A percentile compares a stretch with the other conserved stretches of the same genome.
Conservation (phyloP, 2,329 filamentous ascomycete species). For the Dothistroma pini region DNA sequence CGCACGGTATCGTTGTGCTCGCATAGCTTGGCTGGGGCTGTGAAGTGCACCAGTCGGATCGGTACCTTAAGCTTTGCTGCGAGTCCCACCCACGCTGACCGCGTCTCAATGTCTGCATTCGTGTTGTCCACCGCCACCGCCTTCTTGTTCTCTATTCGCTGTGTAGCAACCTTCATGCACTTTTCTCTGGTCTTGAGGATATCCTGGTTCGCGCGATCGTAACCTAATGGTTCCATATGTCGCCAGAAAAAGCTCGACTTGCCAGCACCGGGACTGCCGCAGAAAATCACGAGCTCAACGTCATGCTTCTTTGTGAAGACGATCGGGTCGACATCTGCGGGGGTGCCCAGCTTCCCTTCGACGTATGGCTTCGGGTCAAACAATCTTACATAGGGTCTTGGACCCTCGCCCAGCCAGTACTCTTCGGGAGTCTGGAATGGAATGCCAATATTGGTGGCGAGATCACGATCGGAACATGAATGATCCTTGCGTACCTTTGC, state of each 20-base stretch:
- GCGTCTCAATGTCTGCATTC: slow-evolving; percentile 76
- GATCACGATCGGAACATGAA: slow-evolving; percentile 63
- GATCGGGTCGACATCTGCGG: slow-evolving; percentile 32
- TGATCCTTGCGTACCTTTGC: slow-evolving; percentile 51
- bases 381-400: slow-evolving; percentile 62
- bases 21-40: slow-evolving; percentile 63
- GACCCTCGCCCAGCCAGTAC: slow-evolving; percentile 70
- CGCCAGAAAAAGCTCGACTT: slow-evolving; percentile 90
- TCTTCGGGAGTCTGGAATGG: slow-evolving; percentile 84
- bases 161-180: slow-evolving; percentile 67
- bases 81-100: slow-evolving; percentile 73
- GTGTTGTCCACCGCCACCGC: slow-evolving; percentile 89
- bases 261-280: slow-evolving; percentile 82
- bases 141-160: slow-evolving; percentile 59
- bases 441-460: slow-evolving; percentile 81
- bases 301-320: slow-evolving; percentile 58
- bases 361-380: slow-evolving; percentile 68
- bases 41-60: slow-evolving; percentile 84
- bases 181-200: slow-evolving; percentile 67
- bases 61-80: slow-evolving; percentile 67
- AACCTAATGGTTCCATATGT: slow-evolving; percentile 71
- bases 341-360: slow-evolving; percentile 21
- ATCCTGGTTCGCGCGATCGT: slow-evolving; percentile 87
- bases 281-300: slow-evolving; percentile 77
- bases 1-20: slow-evolving; percentile 88